A percentile compares a stretch with the other conserved stretches of the same genome.
Conservation (phyloP, 2,329 filamentous ascomycete species). For the Emergomyces africanus region DNA sequence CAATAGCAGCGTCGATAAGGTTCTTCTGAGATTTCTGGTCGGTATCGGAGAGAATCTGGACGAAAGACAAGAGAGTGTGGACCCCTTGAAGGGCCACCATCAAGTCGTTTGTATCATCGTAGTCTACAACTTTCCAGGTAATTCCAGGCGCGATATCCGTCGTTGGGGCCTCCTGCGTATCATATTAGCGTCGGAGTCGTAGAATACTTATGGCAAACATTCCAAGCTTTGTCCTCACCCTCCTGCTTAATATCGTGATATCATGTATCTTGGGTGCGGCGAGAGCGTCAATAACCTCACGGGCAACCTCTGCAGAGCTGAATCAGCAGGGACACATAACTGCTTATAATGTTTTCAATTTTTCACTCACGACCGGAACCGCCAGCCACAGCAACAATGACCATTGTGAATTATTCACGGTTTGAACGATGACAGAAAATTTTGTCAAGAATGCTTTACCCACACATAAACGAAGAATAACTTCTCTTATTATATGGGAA, state of each 20-base stretch:
- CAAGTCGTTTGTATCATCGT: slow-evolving; percentile 29
- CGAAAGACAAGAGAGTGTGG: slow-evolving; percentile 43
- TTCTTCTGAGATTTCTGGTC: slow-evolving; percentile 17
- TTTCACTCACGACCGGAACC: slow-evolving; percentile 4
- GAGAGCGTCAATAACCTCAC: slow-evolving; percentile 40
- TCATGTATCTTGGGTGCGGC: slow-evolving; percentile 39
- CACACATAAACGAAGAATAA: too few relatives aligned
- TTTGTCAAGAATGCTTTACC: too few relatives aligned
- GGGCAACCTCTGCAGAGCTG: slow-evolving; percentile 35
- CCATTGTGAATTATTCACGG: slow-evolving; percentile 1
- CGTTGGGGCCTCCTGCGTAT: slow-evolving; percentile 12
- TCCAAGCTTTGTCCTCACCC: slow-evolving; percentile 18
- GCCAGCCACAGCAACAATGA: slow-evolving; percentile 5
- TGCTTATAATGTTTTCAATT: background rate
- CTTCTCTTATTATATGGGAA: too few relatives aligned
- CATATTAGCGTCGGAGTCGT: background rate
- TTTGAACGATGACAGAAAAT: too few relatives aligned
- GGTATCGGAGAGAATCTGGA: slow-evolving; percentile 15
- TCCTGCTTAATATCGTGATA: slow-evolving; percentile 39
- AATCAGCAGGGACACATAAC: slow-evolving; percentile 4
- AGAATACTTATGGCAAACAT: background rate
- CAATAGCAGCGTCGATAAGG: slow-evolving; percentile 28
- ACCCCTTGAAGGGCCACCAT: slow-evolving; percentile 30
- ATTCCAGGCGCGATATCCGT: slow-evolving; percentile 9
- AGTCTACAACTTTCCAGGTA: slow-evolving; percentile 33